phyloP scores from a whole-genome alignment of 306 rosid species.

The Carpinus fangiana region DNA sequence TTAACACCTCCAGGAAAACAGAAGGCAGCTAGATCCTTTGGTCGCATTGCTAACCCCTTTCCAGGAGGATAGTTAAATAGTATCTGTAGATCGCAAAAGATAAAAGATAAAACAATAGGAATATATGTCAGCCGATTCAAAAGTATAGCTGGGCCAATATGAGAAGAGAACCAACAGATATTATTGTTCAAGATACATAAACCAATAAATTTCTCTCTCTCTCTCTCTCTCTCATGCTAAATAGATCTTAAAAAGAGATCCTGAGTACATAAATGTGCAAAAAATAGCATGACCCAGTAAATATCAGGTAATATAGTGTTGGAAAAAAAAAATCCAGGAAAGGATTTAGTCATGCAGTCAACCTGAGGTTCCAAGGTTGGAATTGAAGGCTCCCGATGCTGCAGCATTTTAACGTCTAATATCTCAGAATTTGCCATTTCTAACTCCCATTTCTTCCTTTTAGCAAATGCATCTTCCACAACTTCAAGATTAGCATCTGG shows the following conservation, averaged over 20 bases:
- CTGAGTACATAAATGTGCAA: not conserved
- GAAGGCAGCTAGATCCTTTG: slow-evolving; percentile 77
- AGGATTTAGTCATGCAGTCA: slow-evolving; percentile 29
- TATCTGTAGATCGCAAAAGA: slow-evolving; percentile 42
- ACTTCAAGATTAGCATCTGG: slow-evolving; percentile 73
- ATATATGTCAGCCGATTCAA: slow-evolving; percentile 23
- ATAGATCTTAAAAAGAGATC: not conserved
- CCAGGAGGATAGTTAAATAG: slow-evolving; percentile 91
- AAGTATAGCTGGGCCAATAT: slow-evolving; percentile 20
- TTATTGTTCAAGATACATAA: not conserved
- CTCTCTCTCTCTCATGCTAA: not conserved
- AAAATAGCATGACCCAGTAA: slow-evolving; percentile 7
- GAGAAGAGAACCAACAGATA: not conserved
- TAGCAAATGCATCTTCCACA: slow-evolving; percentile 70
- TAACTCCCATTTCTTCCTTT: slow-evolving; percentile 71
- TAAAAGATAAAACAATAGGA: slow-evolving; percentile 17
- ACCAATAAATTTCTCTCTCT: not conserved
- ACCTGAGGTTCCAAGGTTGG: slow-evolving; percentile 95
- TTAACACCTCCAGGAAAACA: slow-evolving; percentile 88
- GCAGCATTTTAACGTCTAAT: slow-evolving; percentile 42
- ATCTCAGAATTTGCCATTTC: slow-evolving; percentile 48
- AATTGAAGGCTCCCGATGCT: slow-evolving; percentile 48
- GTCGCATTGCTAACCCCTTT: slow-evolving; percentile 61
- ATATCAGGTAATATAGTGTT: not conserved
- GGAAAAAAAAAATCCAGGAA: not conserved